Base-by-base conservation (phyloP, 1,284 basidiomycete genomes). In the Cutaneotrichosporon dermatis region DNA sequence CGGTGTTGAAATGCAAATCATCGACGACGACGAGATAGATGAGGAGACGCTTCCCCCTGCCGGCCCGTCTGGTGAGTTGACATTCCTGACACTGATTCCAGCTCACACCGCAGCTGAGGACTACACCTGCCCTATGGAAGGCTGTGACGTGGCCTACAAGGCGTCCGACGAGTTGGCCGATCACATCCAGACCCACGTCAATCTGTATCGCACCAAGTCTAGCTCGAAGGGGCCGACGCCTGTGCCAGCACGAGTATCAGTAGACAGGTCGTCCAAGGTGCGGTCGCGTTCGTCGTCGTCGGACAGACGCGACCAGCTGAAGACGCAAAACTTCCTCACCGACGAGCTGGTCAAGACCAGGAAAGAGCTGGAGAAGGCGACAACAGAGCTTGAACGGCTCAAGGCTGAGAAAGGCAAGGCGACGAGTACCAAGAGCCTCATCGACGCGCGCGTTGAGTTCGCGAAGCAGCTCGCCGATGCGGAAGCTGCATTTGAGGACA, bases 1-100 rank as follows among this genome's bases (percentile, higher is more conserved):
- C 37, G 66, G 65, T 5, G 63, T 60, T 34, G 64, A 64, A 46
- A 34, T 51, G 37, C 16, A 40, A 39, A 25, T 51, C 8, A 41
- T 51, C 25, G 50, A 41, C 39, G 50, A 51, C 39, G 39, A 61
- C 12, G 55, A 54, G 6, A 61, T 62, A 6, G 55, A 57, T 36
- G 55, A 60, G 11, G 39, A 46, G 25, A 25, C 25, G 25, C 25
- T 25, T 49, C 43, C n/a, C 33, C n/a, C 6, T 6, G 10, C 34
- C 7, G 11, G 11, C 11, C 10, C 6, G 13, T 8, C 46, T 49
- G 46, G 46, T 49, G 34, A 49, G 46, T 49, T 13, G 12, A n/a
- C 25, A 25, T 25, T 25, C 25, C 25, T 25, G 25, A 25, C 25
- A 25, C 25, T 25, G 25, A 25, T 25, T 25, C 25, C 25, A 25